Base-by-base conservation (phyloP, 2,329 filamentous ascomycete species). In the Aspergillus niger region DNA sequence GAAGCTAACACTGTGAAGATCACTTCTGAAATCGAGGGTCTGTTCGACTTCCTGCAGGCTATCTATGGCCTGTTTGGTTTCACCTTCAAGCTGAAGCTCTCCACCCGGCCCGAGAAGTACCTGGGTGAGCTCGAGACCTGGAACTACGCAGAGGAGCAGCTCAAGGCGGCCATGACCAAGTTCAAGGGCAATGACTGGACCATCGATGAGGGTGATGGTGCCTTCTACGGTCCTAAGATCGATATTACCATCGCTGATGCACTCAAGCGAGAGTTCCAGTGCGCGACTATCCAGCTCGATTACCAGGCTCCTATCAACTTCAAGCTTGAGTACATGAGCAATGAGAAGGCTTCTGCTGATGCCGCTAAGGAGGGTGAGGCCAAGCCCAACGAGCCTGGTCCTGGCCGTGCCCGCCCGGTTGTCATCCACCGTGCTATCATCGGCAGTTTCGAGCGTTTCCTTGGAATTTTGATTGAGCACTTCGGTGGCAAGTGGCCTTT, bases 151-250 rank as follows among this genome's bases (percentile, higher is more conserved):
- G 95, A 99, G 78, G 83, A 81, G 15, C 91, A 90, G 75, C 83
- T 99, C 54, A 89, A 88, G 72, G 83, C 88, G 62, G 91, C 93
- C 17, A 83, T 99, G 52, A 85, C 95, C 66, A 84, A 88, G 64
- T 98, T 97, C 76, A 84, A 86, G 59, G 79, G 89, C 62, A 84
- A 87, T 36, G 82, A 87, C 65, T 99, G 95, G 95, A 90, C 91
- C 76, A 82, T 97, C 55, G 97, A 98, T 78, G 90, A 92, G 62
- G 95, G 94, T 59, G 95, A 99, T 70, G 95, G 95, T 73, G 95
- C 95, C 56, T 99, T 98, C 80, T 99, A 99, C 76, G 95, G 95
- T 1, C 95, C 95, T 55, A 99, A 99, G 86, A 97, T 98, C 69
- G 95, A 99, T 71, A 95, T 99, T 72, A 96, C 91, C 63, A 93